Conservation (phyloP, 2,329 filamentous ascomycete species). For the Pseudopyrenochaeta lycopersici region DNA sequence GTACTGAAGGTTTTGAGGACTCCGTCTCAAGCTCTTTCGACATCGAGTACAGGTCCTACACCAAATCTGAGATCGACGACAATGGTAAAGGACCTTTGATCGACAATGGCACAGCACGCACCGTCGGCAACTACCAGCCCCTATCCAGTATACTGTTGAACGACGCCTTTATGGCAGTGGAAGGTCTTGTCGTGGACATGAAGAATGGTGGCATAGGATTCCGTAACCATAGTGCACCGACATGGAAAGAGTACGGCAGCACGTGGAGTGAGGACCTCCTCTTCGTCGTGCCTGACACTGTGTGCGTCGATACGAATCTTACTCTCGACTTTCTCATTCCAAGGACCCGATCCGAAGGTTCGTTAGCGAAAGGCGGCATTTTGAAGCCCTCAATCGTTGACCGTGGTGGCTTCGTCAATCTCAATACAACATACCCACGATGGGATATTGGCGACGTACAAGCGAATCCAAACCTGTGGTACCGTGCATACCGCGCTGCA, state of each 20-base stretch:
- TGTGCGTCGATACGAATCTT: conserved; percentile 56
- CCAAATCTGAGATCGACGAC: neutral
- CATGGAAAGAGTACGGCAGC: conserved; percentile 44
- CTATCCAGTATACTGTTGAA: conserved; percentile 46
- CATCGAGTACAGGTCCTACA: conserved; percentile 49
- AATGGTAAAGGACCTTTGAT: conserved; percentile 7
- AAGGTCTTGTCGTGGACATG: conserved; percentile 57
- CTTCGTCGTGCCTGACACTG: conserved; percentile 57
- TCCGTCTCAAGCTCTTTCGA: conserved; percentile 57
- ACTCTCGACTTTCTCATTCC: conserved; percentile 54
- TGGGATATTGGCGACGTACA: conserved; percentile 44
- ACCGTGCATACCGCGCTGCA: conserved; percentile 56
- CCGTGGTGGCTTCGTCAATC: conserved; percentile 54
- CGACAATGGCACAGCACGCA: conserved; percentile 44
- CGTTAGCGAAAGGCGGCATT: conserved; percentile 3
- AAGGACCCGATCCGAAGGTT: neutral
- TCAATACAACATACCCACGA: conserved; percentile 47
- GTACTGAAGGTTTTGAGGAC: conserved; percentile 28
- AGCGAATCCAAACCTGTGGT: conserved; percentile 47
- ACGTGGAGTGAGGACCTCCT: conserved; percentile 60
- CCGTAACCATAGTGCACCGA: conserved; percentile 56
- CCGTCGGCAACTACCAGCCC: conserved; percentile 41
- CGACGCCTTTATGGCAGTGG: conserved; percentile 46
- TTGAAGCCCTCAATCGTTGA: conserved; percentile 49
- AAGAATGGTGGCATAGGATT: conserved; percentile 55